Conservation (phyloP, 1,284 basidiomycete species). For the Fomitopsis pinicola region DNA sequence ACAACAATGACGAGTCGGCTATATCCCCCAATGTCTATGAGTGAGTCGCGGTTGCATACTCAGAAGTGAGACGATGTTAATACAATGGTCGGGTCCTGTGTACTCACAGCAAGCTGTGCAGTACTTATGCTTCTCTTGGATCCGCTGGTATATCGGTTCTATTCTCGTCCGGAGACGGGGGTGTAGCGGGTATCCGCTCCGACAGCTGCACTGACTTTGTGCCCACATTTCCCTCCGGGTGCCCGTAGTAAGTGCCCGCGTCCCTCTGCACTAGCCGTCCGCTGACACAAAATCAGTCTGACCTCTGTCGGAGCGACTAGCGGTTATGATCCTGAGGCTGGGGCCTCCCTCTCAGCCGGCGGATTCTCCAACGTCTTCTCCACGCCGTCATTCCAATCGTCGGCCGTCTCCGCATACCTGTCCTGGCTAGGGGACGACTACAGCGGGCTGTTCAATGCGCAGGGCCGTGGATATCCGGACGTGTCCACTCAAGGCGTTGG, state of each 20-base stretch:
- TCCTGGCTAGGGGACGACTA: slow-evolving; percentile 23
- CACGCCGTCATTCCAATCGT: slow-evolving; percentile 36
- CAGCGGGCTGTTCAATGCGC: slow-evolving; percentile 26
- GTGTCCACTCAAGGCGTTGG: slow-evolving; percentile 25
- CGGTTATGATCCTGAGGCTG: slow-evolving; percentile 46
- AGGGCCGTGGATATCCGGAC: slow-evolving; percentile 30
- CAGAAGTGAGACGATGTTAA: slow-evolving; percentile 15
- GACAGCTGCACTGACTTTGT: slow-evolving; percentile 47
- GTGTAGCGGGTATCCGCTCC: slow-evolving; percentile 62
- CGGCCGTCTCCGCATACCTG: slow-evolving; percentile 31
- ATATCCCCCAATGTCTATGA: slow-evolving; percentile 41
- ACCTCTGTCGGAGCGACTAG: slow-evolving; percentile 58
- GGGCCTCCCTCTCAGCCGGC: slow-evolving; percentile 38
- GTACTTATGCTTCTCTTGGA: slow-evolving; percentile 59
- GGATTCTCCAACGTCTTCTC: slow-evolving; percentile 48
- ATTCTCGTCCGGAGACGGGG: slow-evolving; percentile 64
- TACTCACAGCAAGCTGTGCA: slow-evolving; percentile 38
- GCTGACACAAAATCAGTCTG: slow-evolving; percentile 39
- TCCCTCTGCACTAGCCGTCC: slow-evolving; percentile 2
- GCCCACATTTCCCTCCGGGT: slow-evolving; percentile 61
- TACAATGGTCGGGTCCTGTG: not conserved
- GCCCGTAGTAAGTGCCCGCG: slow-evolving; percentile 43
- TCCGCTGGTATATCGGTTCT: slow-evolving; percentile 58
- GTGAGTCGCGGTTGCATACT: slow-evolving; percentile 30
- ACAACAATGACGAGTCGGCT: slow-evolving; percentile 20